These are phyloP conservation scores for Marchantia paleacea DNA, from an alignment of 225 moss, liverwort and hornwort species.

Conservation along the genomic window DNA sequence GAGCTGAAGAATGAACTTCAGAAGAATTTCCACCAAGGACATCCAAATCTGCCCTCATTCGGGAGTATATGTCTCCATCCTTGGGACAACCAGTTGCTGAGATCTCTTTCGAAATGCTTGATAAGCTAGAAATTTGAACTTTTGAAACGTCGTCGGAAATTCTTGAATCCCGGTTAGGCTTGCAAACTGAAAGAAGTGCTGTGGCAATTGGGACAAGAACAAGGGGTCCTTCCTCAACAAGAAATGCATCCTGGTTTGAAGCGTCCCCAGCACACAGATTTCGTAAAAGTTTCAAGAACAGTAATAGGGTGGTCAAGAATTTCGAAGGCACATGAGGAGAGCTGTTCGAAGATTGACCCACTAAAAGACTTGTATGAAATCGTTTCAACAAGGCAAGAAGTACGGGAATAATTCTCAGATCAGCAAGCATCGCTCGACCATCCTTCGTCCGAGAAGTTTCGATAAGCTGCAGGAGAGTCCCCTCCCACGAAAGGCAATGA, in stretches of 20 bases:
- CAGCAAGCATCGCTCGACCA: conserved; percentile 60
- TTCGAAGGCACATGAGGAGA: not conserved
- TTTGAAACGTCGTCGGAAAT: conserved; percentile 1
- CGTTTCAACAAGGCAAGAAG: conserved; percentile 39
- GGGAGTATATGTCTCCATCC: not conserved
- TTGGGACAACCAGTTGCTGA: not conserved
- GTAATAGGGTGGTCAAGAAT: conserved; percentile 22
- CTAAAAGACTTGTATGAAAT: conserved; percentile 18
- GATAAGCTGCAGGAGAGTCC: conserved; percentile 41
- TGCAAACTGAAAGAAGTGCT: not conserved
- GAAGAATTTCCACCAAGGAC: not conserved
- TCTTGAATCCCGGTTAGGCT: not conserved
- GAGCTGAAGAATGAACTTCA: not conserved
- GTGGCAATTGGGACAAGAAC: conserved; percentile 27
- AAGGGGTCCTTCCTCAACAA: conserved; percentile 39
- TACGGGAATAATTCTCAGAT: conserved; percentile 36
- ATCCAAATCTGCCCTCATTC: not conserved
- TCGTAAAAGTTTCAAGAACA: conserved; percentile 59
- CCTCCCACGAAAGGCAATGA: conserved; percentile 29
- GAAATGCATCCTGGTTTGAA: conserved; percentile 60
- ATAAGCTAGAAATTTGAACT: not conserved
- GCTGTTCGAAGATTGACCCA: not conserved
- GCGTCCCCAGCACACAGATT: conserved; percentile 79
- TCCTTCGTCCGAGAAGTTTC: conserved; percentile 48
- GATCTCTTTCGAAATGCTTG: not conserved